These are phyloP conservation scores for Bacidia gigantensis DNA, from an alignment of 495 filamentous ascomycete genomes.

Conservation along the genomic window DNA sequence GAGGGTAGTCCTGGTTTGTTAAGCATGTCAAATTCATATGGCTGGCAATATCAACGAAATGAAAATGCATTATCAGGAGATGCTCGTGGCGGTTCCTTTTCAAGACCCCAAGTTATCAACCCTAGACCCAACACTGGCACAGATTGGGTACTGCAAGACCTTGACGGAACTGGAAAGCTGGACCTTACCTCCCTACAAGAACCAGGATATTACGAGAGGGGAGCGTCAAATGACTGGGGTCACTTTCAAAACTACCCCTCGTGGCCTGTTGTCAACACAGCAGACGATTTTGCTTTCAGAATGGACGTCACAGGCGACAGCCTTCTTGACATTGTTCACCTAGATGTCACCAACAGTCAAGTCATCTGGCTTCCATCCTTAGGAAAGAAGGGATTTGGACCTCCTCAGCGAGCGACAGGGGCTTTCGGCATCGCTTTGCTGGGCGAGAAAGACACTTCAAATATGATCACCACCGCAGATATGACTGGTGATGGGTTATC, in stretches of 20 bases:
- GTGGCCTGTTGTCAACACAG: background rate
- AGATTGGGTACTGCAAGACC: background rate
- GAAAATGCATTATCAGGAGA: background rate
- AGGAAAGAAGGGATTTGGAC: background rate
- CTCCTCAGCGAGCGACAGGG: background rate
- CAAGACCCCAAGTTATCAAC: background rate
- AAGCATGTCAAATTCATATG: background rate
- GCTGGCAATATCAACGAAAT: background rate
- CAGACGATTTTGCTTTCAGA: background rate
- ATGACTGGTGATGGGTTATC: background rate
- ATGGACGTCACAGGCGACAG: background rate
- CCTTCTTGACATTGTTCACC: background rate
- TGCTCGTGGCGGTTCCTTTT: background rate
- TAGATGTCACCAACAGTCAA: background rate
- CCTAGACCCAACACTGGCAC: background rate
- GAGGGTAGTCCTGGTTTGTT: background rate
- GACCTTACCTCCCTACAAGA: background rate
- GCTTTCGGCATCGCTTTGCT: background rate
- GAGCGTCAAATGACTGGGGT: background rate
- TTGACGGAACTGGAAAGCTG: background rate
- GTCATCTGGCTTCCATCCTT: background rate
- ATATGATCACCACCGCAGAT: background rate
- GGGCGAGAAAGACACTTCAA: background rate
- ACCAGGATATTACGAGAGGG: background rate
- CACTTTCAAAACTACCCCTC: background rate